Evolutionary conservation across 2,329 filamentous ascomycete genomes (phyloP), one percentile per base, ranked within the genome.

Genomic region (Elsinoe fawcettii): DNA sequence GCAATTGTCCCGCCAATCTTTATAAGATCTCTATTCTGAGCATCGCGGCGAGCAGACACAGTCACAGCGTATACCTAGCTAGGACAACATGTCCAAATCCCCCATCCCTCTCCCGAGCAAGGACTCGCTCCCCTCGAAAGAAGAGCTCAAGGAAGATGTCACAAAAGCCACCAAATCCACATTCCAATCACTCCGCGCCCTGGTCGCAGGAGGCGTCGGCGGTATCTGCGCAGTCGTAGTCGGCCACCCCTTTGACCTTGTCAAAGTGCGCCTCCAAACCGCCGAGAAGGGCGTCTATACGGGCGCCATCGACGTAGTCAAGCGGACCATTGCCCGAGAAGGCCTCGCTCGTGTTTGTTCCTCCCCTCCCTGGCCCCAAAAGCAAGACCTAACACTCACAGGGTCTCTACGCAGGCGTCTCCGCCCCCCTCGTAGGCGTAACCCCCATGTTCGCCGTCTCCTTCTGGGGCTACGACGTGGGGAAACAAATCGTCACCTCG

Each of bases 251-350:
- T 99, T 99, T 70, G 93, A 99, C 71, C 80, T 99, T 65, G 92
- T 97, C 72, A 99, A 99, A 77, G 93, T 99, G 63, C 88, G 93
- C 59, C 77, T 99, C 71, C 93, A 99, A 78, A 99, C 93, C 1
- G 90, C 93, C 34, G 91, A 97, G 74, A 86, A 85, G 73, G 93
- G 93, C 51, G 88, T 96, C 34, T 99, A 99, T 75, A 86, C 79
- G 34, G 86, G 87, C 46, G 93, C 93, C 12, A 79, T 97, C 66
- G 93, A 99, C 74, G 92, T 96, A 1, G 90, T 97, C 62, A 80
- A 81, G 72, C 95, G 87, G 77, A 92, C 89, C 34, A 75, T 99
- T 60, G 91, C 91, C 25, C 82, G 87, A 60, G 92, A 97, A 73
- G 93, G 93, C 1, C 71, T 96, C 63, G 74, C 75, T 3, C 77